phyloP scores from a whole-genome alignment of 306 rosid genomes.

The Pyrus communis region DNA sequence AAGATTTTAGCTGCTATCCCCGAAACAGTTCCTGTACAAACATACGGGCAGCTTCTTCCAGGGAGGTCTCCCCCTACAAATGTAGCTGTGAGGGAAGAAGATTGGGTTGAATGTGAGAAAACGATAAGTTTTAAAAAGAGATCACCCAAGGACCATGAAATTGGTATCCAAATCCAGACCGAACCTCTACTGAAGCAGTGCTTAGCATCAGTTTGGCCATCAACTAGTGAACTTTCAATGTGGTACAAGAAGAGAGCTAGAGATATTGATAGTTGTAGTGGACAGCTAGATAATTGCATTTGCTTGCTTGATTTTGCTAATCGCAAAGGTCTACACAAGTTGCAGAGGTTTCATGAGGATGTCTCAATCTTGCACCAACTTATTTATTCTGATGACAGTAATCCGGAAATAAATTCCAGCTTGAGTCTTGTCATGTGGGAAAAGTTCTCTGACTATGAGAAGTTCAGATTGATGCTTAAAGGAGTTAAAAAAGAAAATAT shows the following conservation, averaged over 20 bases:
- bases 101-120: conserved; percentile 97
- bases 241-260: conserved; percentile 87
- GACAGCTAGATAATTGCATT: conserved; percentile 85
- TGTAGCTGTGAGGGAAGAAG: conserved; percentile 75
- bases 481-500: conserved; percentile 72
- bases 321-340: conserved; percentile 65
- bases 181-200: conserved; percentile 79
- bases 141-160: conserved; percentile 37
- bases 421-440: conserved; percentile 72
- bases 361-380: conserved; percentile 62
- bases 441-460: conserved; percentile 64
- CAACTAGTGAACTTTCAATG: conserved; percentile 48
- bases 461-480: conserved; percentile 79
- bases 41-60: conserved; percentile 90
- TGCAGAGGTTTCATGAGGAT: conserved; percentile 67
- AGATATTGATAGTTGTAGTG: conserved; percentile 71
- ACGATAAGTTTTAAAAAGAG: conserved; percentile 49
- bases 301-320: conserved; percentile 71
- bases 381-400: conserved; percentile 62
- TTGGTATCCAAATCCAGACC: conserved; percentile 54
- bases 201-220: conserved; percentile 76
- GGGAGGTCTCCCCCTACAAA: conserved; percentile 76
- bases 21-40: conserved; percentile 84
- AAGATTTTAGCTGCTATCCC: conserved; percentile 82
- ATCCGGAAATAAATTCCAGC: conserved; percentile 32